Conservation (phyloP, 176 grass and related monocot species). For the Dendrocalamus sinicus region DNA sequence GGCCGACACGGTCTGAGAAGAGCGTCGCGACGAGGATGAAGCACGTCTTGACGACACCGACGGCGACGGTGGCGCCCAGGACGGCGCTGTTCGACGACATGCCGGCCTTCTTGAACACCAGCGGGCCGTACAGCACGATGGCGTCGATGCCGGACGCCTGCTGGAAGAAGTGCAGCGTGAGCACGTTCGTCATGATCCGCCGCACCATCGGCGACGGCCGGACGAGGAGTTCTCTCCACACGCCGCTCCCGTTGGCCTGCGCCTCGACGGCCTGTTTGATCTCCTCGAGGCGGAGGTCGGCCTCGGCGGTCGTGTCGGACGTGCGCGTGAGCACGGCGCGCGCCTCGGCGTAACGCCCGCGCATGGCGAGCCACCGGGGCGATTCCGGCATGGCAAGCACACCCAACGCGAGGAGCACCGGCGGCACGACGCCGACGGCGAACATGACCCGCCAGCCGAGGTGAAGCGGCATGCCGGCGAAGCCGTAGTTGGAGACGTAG, state of each 20-base stretch:
- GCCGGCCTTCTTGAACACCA: constrained; percentile 49
- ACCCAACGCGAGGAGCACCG: constrained; percentile 41
- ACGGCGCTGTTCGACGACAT: constrained; percentile 29
- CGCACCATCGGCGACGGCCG: constrained; percentile 35
- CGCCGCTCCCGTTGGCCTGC: not conserved
- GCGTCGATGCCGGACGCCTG: constrained; percentile 60
- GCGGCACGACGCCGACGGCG: constrained; percentile 25
- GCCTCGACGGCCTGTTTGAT: constrained; percentile 34
- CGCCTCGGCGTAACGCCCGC: constrained; percentile 44
- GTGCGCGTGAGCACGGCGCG: constrained; percentile 34
- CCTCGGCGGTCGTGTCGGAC: constrained; percentile 31
- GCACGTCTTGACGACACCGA: constrained; percentile 36
- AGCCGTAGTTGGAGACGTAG: constrained; percentile 51
- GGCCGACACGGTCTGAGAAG: constrained; percentile 52
- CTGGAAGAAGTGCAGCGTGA: constrained; percentile 45
- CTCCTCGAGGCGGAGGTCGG: constrained; percentile 36
- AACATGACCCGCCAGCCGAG: constrained; percentile 57
- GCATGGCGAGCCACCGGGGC: constrained; percentile 68
- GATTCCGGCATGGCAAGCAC: constrained; percentile 69
- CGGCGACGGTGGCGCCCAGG: constrained; percentile 40
- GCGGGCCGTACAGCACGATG: constrained; percentile 57
- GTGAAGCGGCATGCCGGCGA: constrained; percentile 47
- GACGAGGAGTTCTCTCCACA: constrained; percentile 41
- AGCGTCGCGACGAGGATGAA: constrained; percentile 45
- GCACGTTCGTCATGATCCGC: constrained; percentile 30